Conservation (phyloP, 352 stramenopile species). For the Pythium brassicae region DNA sequence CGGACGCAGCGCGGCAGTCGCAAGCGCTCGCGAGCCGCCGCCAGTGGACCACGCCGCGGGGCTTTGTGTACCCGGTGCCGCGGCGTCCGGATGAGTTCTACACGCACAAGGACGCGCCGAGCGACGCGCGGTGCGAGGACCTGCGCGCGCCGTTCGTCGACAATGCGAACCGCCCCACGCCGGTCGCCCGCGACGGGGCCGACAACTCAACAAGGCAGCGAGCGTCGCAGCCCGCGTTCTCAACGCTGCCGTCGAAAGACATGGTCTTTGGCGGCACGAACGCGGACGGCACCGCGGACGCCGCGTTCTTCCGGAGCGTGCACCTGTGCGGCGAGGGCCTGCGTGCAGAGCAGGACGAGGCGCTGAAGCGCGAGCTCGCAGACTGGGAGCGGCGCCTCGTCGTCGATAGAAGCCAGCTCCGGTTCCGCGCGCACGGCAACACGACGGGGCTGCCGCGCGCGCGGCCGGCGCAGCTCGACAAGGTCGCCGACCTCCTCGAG, state of each 20-base stretch:
- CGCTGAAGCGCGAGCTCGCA: constrained; percentile 52
- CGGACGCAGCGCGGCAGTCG: constrained; percentile 44
- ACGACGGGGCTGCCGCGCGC: constrained; percentile 57
- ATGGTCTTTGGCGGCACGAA: constrained; percentile 86
- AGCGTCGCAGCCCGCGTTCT: constrained; percentile 40
- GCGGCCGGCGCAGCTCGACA: constrained; percentile 70
- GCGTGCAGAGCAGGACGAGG: constrained; percentile 69
- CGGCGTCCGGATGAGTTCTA: constrained; percentile 64
- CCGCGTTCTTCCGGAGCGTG: constrained; percentile 81
- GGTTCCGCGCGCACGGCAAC: constrained; percentile 86
- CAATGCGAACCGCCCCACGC: constrained; percentile 69
- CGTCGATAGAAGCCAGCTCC: constrained; percentile 81
- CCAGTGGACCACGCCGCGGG: constrained; percentile 80
- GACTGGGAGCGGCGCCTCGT: constrained; percentile 80
- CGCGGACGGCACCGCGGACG: constrained; percentile 52
- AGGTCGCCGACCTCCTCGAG: constrained; percentile 67
- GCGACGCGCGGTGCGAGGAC: constrained; percentile 77
- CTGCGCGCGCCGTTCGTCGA: constrained; percentile 81
- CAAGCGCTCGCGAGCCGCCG: constrained; percentile 42
- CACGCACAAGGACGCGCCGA: constrained; percentile 63
- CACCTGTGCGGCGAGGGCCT: constrained; percentile 82
- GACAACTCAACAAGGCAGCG: not conserved
- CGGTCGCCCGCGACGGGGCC: constrained; percentile 37
- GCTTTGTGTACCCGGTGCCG: constrained; percentile 86
- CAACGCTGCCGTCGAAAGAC: constrained; percentile 83